A percentile compares a stretch with the other conserved stretches of the same genome.
Evolutionary conservation across 805 yeast species (phyloP).

Genomic region (Phaffomyces antillensis): DNA sequence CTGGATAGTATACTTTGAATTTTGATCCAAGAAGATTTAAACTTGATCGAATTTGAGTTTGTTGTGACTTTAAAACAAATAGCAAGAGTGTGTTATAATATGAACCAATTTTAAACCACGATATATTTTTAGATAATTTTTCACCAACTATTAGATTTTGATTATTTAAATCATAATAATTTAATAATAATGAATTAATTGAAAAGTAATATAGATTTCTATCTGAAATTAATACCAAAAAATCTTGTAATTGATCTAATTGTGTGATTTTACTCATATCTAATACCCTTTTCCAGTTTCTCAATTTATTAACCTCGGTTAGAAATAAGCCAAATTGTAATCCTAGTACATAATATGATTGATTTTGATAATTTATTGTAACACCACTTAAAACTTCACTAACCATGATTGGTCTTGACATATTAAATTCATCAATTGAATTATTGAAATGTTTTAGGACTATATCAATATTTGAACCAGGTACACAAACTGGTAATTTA

Average conservation of each 20-base stretch:
- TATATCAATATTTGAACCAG: slow-evolving; percentile 43
- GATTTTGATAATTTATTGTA: slow-evolving; percentile 38
- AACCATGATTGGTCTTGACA: slow-evolving; percentile 26
- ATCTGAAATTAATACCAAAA: slow-evolving; percentile 53
- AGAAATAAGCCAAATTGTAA: slow-evolving; percentile 58
- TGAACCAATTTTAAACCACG: slow-evolving; percentile 60
- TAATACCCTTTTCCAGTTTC: slow-evolving; percentile 54
- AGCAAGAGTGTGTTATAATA: slow-evolving; percentile 57
- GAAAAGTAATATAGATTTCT: slow-evolving; percentile 55
- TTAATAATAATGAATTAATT: slow-evolving; percentile 52
- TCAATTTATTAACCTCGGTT: slow-evolving; percentile 22
- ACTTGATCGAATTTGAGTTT: slow-evolving; percentile 30
- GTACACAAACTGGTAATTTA: slow-evolving; percentile 46
- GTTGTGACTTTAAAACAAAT: slow-evolving; percentile 41
- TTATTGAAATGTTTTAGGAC: slow-evolving; percentile 31
- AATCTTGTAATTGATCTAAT: slow-evolving; percentile 51
- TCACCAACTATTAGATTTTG: slow-evolving; percentile 38
- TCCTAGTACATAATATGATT: slow-evolving; percentile 48
- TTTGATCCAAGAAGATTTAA: slow-evolving; percentile 18
- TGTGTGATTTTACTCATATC: slow-evolving; percentile 46
- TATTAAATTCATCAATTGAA: slow-evolving; percentile 21
- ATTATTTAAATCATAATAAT: slow-evolving; percentile 40
- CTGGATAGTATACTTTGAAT: slow-evolving; percentile 54
- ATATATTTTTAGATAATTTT: slow-evolving; percentile 43
- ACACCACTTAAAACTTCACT: slow-evolving; percentile 38